Evolutionary conservation across 1,139 yeast genomes (phyloP).

Genomic region (Zygosaccharomyces pseudobailii): DNA sequence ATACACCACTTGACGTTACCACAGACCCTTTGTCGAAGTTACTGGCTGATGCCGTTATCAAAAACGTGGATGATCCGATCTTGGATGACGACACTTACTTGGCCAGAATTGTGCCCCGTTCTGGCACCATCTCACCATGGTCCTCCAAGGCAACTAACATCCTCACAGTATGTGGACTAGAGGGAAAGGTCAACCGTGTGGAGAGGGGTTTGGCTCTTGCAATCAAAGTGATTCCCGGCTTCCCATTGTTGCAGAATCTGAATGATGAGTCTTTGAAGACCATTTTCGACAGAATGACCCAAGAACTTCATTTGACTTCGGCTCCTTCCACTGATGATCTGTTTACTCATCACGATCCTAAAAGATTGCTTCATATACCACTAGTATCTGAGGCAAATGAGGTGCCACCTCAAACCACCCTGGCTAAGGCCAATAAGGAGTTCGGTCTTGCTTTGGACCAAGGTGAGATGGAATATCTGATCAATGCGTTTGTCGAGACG

Average conservation of each 20-base stretch:
- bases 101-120: constrained; percentile 79
- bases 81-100: constrained; percentile 53
- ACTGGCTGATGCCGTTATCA: constrained; percentile 42
- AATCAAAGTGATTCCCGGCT: constrained; percentile 63
- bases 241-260: constrained; percentile 55
- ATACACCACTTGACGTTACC: constrained; percentile 52
- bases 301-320: constrained; percentile 51
- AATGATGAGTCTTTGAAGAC: constrained; percentile 55
- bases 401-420: constrained; percentile 48
- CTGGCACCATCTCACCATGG: constrained; percentile 99
- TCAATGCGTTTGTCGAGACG: constrained; percentile 65
- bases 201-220: constrained; percentile 85
- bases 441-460: constrained; percentile 89
- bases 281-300: constrained; percentile 95
- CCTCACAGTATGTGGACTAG: constrained; percentile 80
- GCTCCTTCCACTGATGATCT: constrained; percentile 65
- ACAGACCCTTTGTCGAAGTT: constrained; percentile 45
- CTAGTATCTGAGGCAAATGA: constrained; percentile 36
- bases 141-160: constrained; percentile 98
- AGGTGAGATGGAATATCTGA: constrained; percentile 87
- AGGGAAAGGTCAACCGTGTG: constrained; percentile 64
- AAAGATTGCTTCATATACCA: constrained; percentile 78
- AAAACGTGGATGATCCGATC: constrained; percentile 23
- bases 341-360: constrained; percentile 75
- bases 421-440: constrained; percentile 71